A percentile compares a stretch with the other conserved stretches of the same genome.
These are phyloP conservation scores for Camelina laxa DNA, from an alignment of 345 rosid species.

Conservation along the genomic window DNA sequence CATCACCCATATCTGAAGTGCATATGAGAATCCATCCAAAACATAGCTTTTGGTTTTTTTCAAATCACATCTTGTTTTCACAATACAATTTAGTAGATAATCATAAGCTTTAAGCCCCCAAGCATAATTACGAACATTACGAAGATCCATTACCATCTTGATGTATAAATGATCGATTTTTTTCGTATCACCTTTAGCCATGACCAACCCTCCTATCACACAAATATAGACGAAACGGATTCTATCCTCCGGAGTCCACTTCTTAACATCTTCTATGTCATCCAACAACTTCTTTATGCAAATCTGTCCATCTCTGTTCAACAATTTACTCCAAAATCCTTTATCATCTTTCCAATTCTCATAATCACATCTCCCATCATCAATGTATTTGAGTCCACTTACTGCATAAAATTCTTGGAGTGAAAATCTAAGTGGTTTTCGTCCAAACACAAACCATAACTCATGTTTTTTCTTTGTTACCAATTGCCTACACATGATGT, in stretches of 20 bases:
- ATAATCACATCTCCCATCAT: not conserved
- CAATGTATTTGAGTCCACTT: too few species aligned
- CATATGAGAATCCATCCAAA: not conserved
- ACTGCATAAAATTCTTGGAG: not conserved
- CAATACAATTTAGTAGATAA: not conserved
- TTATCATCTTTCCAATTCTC: not conserved
- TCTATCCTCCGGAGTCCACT: not conserved
- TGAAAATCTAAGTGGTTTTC: not conserved
- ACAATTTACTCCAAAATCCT: not conserved
- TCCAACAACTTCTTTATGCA: not conserved
- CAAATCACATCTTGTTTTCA: not conserved
- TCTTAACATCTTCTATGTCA: not conserved
- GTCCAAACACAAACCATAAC: not conserved
- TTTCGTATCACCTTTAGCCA: not conserved
- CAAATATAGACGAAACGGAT: not conserved
- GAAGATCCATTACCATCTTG: not conserved
- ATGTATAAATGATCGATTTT: not conserved
- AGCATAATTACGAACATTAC: not conserved
- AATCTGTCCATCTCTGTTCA: not conserved
- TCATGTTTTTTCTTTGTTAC: not conserved
- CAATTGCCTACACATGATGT: not conserved
- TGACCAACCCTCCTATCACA: not conserved
- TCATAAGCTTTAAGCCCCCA: not conserved
- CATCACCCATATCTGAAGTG: not conserved
- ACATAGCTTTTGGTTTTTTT: not conserved